Evolutionary conservation across 441 rosid species (phyloP).

Genomic region (Geranium incanum): DNA sequence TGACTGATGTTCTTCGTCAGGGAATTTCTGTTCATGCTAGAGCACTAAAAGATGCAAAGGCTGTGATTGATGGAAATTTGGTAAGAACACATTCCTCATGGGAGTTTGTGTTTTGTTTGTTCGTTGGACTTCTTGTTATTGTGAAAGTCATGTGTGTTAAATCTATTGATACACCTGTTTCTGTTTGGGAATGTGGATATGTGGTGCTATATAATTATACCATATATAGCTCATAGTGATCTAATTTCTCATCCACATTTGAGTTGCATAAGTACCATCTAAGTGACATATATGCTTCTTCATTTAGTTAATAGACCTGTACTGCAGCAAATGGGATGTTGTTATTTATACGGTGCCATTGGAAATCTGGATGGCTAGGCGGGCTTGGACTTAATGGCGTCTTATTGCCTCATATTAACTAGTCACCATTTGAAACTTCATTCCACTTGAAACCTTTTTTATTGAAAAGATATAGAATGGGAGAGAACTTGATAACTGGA

Average conservation of each 20-base stretch:
- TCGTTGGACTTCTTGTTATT: background rate
- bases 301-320: background rate
- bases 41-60: conserved; percentile 60
- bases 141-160: background rate
- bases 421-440: background rate
- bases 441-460: background rate
- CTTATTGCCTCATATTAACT: background rate
- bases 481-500: background rate
- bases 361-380: background rate
- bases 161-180: background rate
- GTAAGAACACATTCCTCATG: conserved; percentile 30
- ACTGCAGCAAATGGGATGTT: background rate
- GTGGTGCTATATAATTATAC: background rate
- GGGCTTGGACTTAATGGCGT: background rate
- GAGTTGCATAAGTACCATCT: background rate
- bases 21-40: conserved; percentile 52
- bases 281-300: background rate
- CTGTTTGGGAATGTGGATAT: background rate
- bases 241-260: background rate
- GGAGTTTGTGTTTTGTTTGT: background rate
- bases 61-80: conserved; percentile 75
- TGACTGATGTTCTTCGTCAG: conserved; percentile 49
- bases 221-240: background rate
- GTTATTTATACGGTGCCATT: background rate
- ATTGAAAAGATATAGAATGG: background rate